Conservation (phyloP, 1,284 basidiomycete genomes). For the Uromyces viciae-fabae region DNA sequence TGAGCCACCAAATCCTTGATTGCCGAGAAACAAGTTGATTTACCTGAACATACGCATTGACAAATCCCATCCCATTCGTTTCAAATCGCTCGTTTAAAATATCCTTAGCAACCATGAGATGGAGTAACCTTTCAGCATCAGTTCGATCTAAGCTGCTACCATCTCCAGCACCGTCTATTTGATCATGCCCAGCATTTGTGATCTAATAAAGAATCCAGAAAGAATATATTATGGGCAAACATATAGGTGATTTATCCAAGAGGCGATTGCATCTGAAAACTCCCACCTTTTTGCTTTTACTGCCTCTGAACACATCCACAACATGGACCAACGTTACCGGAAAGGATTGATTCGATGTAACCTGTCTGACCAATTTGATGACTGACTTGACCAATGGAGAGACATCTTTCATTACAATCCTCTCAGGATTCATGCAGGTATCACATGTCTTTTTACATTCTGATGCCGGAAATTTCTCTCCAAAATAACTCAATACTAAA, state of each 20-base stretch:
- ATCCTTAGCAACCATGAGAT: slow-evolving; percentile 60
- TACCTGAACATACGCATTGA: slow-evolving; percentile 56
- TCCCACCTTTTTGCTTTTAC: slow-evolving; percentile 57
- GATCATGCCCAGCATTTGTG: slow-evolving; percentile 60
- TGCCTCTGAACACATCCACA: slow-evolving; percentile 65
- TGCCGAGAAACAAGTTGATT: slow-evolving; percentile 30
- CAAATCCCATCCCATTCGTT: slow-evolving; percentile 54
- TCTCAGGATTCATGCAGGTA: slow-evolving; percentile 64
- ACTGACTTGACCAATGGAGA: slow-evolving; percentile 61
- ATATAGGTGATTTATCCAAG: background rate
- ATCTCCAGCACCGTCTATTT: slow-evolving; percentile 60
- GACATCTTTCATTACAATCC: slow-evolving; percentile 60
- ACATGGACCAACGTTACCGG: slow-evolving; percentile 57
- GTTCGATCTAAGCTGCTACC: slow-evolving; percentile 61
- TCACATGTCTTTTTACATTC: slow-evolving; percentile 68
- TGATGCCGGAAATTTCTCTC: slow-evolving; percentile 63
- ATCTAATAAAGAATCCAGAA: slow-evolving; percentile 13
- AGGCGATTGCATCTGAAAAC: background rate
- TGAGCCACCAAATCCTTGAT: background rate
- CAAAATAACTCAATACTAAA: slow-evolving; percentile 71
- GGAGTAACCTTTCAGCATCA: slow-evolving; percentile 65
- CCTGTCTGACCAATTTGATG: slow-evolving; percentile 61
- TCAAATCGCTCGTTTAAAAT: slow-evolving; percentile 55
- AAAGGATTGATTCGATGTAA: slow-evolving; percentile 46
- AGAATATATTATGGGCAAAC: too few species aligned